Evolutionary conservation across 2,329 filamentous ascomycete species (phyloP).

Genomic region (Alternaria dauci): DNA sequence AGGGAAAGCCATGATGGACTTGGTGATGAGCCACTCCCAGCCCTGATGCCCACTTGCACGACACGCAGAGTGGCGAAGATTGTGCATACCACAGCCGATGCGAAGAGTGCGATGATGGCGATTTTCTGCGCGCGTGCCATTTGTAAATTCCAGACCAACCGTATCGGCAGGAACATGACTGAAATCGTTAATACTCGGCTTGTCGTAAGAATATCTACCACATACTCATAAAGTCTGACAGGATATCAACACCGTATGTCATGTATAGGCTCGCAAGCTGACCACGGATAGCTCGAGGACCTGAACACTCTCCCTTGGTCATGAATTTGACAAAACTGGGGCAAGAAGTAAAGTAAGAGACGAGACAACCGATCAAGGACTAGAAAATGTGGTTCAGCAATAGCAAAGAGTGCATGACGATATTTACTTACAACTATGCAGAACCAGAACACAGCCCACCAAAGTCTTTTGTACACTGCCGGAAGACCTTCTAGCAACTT

Average conservation of each 20-base stretch:
- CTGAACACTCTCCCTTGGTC: constrained; percentile 37
- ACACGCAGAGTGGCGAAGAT: constrained; percentile 36
- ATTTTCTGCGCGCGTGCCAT: constrained; percentile 46
- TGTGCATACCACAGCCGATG: constrained; percentile 35
- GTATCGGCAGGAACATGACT: constrained; percentile 51
- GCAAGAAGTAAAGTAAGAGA: constrained; percentile 34
- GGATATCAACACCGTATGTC: constrained; percentile 44
- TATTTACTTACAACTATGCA: constrained; percentile 39
- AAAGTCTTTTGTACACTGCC: constrained; percentile 42
- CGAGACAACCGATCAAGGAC: constrained; percentile 49
- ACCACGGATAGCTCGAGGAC: constrained; percentile 35
- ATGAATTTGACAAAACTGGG: constrained; percentile 46
- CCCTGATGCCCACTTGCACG: constrained; percentile 40
- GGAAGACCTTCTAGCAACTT: constrained; percentile 44
- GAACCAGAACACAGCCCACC: constrained; percentile 48
- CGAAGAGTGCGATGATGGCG: constrained; percentile 41
- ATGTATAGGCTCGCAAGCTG: constrained; percentile 46
- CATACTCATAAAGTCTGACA: constrained; percentile 47
- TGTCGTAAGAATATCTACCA: no score
- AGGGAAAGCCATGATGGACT: constrained; percentile 47
- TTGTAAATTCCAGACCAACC: constrained; percentile 49
- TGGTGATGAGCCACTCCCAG: constrained; percentile 26
- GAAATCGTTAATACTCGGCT: neutral
- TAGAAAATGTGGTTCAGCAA: constrained; percentile 9
- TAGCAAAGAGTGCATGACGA: neutral